Evolutionary conservation across 2,329 filamentous ascomycete genomes (phyloP).

Genomic region (Verticillium zaregamsianum): DNA sequence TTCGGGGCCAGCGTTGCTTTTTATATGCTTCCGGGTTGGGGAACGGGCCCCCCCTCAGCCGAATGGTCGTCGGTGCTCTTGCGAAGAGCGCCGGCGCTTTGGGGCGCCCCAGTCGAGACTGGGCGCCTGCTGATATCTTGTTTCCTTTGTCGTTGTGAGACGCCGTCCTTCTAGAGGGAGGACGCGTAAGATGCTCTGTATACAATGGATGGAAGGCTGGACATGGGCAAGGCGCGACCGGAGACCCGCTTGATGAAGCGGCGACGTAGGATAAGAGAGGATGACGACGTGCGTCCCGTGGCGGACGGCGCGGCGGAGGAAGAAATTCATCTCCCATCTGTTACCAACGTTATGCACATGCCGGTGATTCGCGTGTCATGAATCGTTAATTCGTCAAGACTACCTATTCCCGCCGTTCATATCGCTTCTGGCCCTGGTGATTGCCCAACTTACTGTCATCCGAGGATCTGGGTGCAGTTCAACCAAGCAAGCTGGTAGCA

Average conservation of each 20-base stretch:
- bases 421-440: no score
- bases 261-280: background rate
- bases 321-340: constrained; percentile 4
- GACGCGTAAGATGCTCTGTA: background rate
- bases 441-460: no score
- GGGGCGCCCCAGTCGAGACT: background rate
- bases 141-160: constrained; percentile 12
- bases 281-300: background rate
- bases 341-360: background rate
- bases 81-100: background rate
- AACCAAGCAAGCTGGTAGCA: no score
- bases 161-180: background rate
- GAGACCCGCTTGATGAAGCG: background rate
- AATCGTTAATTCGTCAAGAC: no score
- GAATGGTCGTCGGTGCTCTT: constrained; percentile 3
- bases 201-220: background rate
- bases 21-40: constrained; percentile 11
- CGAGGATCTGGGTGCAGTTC: no score
- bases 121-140: background rate
- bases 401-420: no score
- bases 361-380: no score
- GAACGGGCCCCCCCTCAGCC: constrained; percentile 5
- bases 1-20: constrained; percentile 5
- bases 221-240: background rate
- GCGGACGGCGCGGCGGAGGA: background rate